Conservation (phyloP, 2,329 filamentous ascomycete species). For the Alternaria atra region DNA sequence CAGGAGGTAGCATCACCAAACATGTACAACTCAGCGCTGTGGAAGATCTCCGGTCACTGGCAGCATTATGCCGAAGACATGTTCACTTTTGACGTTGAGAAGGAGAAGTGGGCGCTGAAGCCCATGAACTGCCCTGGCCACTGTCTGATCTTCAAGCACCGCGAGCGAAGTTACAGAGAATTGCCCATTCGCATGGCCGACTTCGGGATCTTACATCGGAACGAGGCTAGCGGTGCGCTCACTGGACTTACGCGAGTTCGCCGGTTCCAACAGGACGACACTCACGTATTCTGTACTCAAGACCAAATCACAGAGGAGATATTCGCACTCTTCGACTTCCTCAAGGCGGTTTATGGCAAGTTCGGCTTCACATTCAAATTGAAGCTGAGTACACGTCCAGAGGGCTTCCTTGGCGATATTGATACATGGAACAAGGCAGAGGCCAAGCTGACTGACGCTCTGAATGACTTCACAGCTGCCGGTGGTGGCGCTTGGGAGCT, state of each 20-base stretch:
- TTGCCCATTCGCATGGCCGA: slow-evolving; percentile 93
- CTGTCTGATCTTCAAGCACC: slow-evolving; percentile 84
- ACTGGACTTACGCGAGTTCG: slow-evolving; percentile 91
- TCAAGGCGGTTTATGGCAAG: slow-evolving; percentile 79
- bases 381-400: slow-evolving; percentile 89
- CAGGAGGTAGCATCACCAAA: slow-evolving; percentile 95
- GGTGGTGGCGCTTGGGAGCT: slow-evolving; percentile 81
- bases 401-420: slow-evolving; percentile 87
- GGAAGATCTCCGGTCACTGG: slow-evolving; percentile 97
- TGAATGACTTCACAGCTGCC: slow-evolving; percentile 73
- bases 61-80: slow-evolving; percentile 92
- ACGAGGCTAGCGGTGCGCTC: slow-evolving; percentile 92
- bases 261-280: slow-evolving; percentile 95
- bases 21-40: slow-evolving; percentile 92
- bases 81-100: slow-evolving; percentile 86
- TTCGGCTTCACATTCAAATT: slow-evolving; percentile 92
- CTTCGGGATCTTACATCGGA: slow-evolving; percentile 93
- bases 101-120: slow-evolving; percentile 85
- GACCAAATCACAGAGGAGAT: slow-evolving; percentile 82
- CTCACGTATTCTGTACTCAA: slow-evolving; percentile 92
- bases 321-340: slow-evolving; percentile 84
- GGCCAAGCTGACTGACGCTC: slow-evolving; percentile 76
- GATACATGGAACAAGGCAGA: slow-evolving; percentile 92
- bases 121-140: slow-evolving; percentile 99
- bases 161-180: slow-evolving; percentile 86